A percentile compares a stretch with the other conserved stretches of the same genome.
These are phyloP conservation scores for Avicennia marina DNA, from an alignment of 257 asterid genomes.

Conservation along the genomic window DNA sequence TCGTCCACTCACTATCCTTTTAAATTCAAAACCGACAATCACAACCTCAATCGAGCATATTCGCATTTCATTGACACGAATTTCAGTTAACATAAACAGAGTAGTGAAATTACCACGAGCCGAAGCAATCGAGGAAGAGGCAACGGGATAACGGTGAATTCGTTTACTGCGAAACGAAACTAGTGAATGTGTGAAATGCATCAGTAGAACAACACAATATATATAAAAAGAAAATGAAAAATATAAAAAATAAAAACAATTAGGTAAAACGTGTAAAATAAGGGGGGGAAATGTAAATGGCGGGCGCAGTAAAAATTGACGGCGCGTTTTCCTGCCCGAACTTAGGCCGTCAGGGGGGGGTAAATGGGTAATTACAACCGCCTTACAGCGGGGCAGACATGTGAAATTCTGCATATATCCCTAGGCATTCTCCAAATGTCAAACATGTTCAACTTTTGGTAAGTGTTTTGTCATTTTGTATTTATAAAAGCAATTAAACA, in stretches of 20 bases:
- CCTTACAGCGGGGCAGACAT: conserved; percentile 25
- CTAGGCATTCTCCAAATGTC: conserved; percentile 9
- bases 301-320: conserved; percentile 28
- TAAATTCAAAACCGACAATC: conserved; percentile 7
- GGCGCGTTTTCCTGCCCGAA: conserved; percentile 41
- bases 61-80: background rate
- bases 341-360: conserved; percentile 46
- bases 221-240: background rate
- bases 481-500: conserved; percentile 6
- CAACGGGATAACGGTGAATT: conserved; percentile 6
- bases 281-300: conserved; percentile 33
- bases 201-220: background rate
- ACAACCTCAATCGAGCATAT: conserved; percentile 18
- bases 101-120: conserved; percentile 24
- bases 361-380: conserved; percentile 24
- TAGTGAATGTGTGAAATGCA: conserved; percentile 7
- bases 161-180: background rate
- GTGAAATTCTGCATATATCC: conserved; percentile 20
- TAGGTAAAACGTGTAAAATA: background rate
- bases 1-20: conserved; percentile 10
- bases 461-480: too few species aligned
- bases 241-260: background rate
- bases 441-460: too few species aligned
- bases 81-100: background rate
- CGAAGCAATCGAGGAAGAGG: conserved; percentile 23